These are phyloP conservation scores for Entomortierella lignicola DNA, from an alignment of 192 early-diverging fungal genomes.

Conservation along the genomic window DNA sequence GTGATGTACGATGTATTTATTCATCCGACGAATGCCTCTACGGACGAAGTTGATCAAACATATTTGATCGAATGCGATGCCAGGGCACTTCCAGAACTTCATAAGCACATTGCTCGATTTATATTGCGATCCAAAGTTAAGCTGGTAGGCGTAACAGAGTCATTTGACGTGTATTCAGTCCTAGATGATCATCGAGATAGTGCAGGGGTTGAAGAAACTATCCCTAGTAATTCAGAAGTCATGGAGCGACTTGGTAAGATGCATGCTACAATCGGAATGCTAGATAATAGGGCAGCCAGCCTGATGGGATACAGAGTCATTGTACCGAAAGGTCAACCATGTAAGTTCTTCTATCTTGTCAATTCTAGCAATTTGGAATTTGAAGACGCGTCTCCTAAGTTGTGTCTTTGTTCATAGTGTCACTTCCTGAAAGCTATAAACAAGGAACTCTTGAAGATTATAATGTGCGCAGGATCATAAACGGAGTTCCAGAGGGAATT, in stretches of 20 bases:
- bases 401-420: constrained; percentile 21
- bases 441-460: constrained; percentile 70
- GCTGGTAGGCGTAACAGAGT: constrained; percentile 71
- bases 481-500: constrained; percentile 92
- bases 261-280: constrained; percentile 30
- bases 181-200: constrained; percentile 74
- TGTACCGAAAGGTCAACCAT: constrained; percentile 37
- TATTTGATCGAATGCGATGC: constrained; percentile 85
- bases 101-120: constrained; percentile 80
- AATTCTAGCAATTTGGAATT: background rate
- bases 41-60: constrained; percentile 71
- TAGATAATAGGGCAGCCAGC: constrained; percentile 29
- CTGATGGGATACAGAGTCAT: constrained; percentile 37
- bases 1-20: constrained; percentile 92
- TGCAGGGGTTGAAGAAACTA: constrained; percentile 3
- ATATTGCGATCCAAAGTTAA: constrained; percentile 81
- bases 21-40: constrained; percentile 73
- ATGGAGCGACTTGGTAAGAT: constrained; percentile 35
- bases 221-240: constrained; percentile 8
- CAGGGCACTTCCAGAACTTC: constrained; percentile 60
- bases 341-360: constrained; percentile 18
- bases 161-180: constrained; percentile 76
- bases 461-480: constrained; percentile 79
- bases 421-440: constrained; percentile 64
- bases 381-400: background rate